Conservation (phyloP, 345 rosid genomes). For the Litchi chinensis region DNA sequence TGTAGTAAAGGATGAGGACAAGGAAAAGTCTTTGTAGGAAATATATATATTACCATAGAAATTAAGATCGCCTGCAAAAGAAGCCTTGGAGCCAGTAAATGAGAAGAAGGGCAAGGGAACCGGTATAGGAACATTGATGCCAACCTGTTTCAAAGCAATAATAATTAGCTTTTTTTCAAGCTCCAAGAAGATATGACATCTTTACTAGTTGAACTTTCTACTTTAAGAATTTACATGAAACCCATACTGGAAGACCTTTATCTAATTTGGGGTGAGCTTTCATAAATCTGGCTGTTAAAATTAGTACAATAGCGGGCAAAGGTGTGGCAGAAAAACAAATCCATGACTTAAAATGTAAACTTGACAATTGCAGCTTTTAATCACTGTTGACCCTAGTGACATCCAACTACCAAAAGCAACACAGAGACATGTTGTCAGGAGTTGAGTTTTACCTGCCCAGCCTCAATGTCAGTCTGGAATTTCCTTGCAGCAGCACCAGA, state of each 20-base stretch:
- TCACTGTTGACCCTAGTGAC: not conserved
- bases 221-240: not conserved
- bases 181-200: not conserved
- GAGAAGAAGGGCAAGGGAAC: conserved; percentile 98
- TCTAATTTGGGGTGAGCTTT: not conserved
- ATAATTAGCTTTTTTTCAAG: conserved; percentile 3
- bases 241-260: not conserved
- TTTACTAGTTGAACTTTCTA: not conserved
- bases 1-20: not conserved
- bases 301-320: not conserved
- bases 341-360: not conserved
- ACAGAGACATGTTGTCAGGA: not conserved
- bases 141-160: conserved; percentile 52
- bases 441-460: conserved; percentile 74
- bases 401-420: not conserved
- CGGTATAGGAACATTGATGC: conserved; percentile 96
- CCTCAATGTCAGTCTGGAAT: conserved; percentile 92
- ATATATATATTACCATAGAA: conserved; percentile 69
- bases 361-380: conserved; percentile 4
- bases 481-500: conserved; percentile 96
- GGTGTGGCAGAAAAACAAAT: not conserved
- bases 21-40: not conserved
- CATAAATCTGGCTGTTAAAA: not conserved
- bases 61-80: conserved; percentile 94
- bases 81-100: conserved; percentile 91